A percentile compares a stretch with the other conserved stretches of the same genome.
phyloP scores from a whole-genome alignment of 1,284 basidiomycete species.

The Sporisorium scitamineum region DNA sequence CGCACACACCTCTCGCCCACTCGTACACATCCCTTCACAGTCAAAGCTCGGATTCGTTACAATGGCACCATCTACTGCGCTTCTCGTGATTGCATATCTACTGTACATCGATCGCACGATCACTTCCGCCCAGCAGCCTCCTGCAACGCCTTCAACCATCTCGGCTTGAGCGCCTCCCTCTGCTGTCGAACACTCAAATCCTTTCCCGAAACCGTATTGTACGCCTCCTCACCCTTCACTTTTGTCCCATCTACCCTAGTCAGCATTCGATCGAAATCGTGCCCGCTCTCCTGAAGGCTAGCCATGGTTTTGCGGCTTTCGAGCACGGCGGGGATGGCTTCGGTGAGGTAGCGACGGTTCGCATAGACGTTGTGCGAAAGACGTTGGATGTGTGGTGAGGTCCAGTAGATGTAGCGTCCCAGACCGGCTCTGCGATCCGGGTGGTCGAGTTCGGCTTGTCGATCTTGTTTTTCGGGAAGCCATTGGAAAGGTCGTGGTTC shows the following conservation, averaged over 20 bases:
- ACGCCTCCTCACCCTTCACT: constrained; percentile 24
- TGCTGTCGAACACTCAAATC: constrained; percentile 31
- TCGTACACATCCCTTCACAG: not conserved
- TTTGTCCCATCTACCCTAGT: constrained; percentile 21
- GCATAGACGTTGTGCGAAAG: constrained; percentile 39
- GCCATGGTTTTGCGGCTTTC: constrained; percentile 32
- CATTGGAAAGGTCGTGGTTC: constrained; percentile 34
- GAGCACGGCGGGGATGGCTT: constrained; percentile 35
- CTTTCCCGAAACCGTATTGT: constrained; percentile 16
- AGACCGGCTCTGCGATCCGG: constrained; percentile 39
- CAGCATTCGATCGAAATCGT: constrained; percentile 21
- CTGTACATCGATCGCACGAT: no score
- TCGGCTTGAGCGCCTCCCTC: constrained; percentile 35
- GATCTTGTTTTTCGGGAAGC: constrained; percentile 11
- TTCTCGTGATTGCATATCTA: no score
- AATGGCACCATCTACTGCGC: not conserved
- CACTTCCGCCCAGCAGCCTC: constrained; percentile 11
- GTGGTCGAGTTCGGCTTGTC: constrained; percentile 26
- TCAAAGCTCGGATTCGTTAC: no score
- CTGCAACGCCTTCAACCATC: constrained; percentile 38
- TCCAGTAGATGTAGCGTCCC: constrained; percentile 43
- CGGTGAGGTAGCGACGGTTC: constrained; percentile 37
- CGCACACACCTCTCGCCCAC: not conserved
- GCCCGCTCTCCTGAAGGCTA: constrained; percentile 21
- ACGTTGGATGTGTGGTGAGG: constrained; percentile 38